Evolutionary conservation across 495 filamentous ascomycete genomes (phyloP).

Genomic region (Penicillium daleae): DNA sequence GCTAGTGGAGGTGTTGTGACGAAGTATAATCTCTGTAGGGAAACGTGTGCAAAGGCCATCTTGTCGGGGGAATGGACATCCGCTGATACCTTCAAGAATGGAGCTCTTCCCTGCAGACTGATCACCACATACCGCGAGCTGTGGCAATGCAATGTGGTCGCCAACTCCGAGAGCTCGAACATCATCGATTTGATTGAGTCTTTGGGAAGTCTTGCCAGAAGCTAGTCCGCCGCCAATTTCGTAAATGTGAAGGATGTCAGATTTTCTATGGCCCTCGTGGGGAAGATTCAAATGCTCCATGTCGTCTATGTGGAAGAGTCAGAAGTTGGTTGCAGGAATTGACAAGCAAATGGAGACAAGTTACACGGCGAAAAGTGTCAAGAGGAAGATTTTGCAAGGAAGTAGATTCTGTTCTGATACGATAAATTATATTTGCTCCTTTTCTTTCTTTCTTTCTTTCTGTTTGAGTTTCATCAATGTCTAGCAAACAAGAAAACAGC

Average conservation of each 20-base stretch:
- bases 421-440: too few relatives aligned
- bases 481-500: not conserved
- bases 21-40: slow-evolving; percentile 37
- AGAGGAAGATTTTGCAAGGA: not conserved
- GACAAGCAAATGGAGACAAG: not conserved
- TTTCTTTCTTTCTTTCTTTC: not conserved
- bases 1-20: slow-evolving; percentile 15
- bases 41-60: slow-evolving; percentile 44
- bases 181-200: slow-evolving; percentile 29
- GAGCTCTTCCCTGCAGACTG: slow-evolving; percentile 53
- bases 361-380: not conserved
- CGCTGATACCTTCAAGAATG: slow-evolving; percentile 50
- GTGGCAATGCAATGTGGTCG: slow-evolving; percentile 61
- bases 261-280: not conserved
- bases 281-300: not conserved
- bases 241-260: not conserved
- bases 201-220: not conserved
- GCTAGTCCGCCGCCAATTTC: not conserved
- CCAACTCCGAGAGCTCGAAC: slow-evolving; percentile 58
- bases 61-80: slow-evolving; percentile 42
- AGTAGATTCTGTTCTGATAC: not conserved
- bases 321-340: not conserved
- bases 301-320: not conserved
- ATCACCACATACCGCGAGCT: slow-evolving; percentile 70
- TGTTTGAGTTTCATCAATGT: not conserved